phyloP scores from a whole-genome alignment of 169 alveolate genomes.

The Plasmodium knowlesi region DNA sequence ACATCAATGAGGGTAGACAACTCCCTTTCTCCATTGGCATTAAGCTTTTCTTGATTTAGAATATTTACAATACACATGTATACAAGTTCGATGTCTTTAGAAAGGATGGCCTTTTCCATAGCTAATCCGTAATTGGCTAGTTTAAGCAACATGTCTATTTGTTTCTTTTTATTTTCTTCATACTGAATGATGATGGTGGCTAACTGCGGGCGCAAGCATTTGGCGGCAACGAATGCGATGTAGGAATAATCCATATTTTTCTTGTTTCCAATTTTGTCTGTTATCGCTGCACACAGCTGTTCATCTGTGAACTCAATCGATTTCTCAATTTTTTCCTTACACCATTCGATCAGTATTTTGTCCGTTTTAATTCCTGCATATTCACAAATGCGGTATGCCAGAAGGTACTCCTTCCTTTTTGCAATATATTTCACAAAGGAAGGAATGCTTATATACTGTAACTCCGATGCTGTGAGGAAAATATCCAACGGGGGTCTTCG shows the following conservation, averaged over 20 bases:
- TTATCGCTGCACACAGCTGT: conserved; percentile 76
- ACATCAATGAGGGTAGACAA: conserved; percentile 43
- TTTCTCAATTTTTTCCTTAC: conserved; percentile 80
- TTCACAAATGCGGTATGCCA: conserved; percentile 84
- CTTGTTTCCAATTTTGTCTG: conserved; percentile 27
- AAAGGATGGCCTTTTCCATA: conserved; percentile 77
- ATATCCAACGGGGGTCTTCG: conserved; percentile 78
- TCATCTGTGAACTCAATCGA: conserved; percentile 83
- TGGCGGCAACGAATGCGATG: conserved; percentile 81
- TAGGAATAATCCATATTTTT: conserved; percentile 55
- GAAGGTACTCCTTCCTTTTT: conserved; percentile 79
- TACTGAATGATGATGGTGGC: conserved; percentile 79
- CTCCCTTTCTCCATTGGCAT: conserved; percentile 59
- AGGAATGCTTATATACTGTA: conserved; percentile 65
- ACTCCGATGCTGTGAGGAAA: conserved; percentile 76
- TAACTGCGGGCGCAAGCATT: conserved; percentile 77
- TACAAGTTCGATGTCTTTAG: conserved; percentile 82
- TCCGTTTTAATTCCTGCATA: conserved; percentile 79
- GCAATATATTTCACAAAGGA: conserved; percentile 58
- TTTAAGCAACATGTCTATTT: conserved; percentile 80
- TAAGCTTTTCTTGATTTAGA: conserved; percentile 59
- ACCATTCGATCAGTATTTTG: conserved; percentile 81
- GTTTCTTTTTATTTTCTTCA: conserved; percentile 78
- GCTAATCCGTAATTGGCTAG: conserved; percentile 79
- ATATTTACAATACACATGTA: conserved; percentile 78